Evolutionary conservation across 805 yeast species (phyloP), one percentile per base, ranked within the genome.

Genomic region (Starmerella sirachaensis): DNA sequence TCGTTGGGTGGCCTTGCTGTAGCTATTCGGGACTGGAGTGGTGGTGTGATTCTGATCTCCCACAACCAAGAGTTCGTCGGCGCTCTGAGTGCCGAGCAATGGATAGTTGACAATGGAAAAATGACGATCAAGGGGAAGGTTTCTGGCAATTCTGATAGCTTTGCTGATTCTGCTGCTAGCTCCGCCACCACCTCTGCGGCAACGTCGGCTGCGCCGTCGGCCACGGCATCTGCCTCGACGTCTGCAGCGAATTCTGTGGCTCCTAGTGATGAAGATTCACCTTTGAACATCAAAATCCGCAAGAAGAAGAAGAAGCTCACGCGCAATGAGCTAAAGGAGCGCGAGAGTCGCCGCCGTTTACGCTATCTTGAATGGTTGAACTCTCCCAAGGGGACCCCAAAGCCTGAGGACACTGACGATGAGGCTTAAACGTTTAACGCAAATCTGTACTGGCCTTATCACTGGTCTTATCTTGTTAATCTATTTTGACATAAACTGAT

Each of bases 41-140:
- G 98, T 58, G 97, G 96, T 66, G 97, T 88, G 45, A 93, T 88
- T 42, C 83, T 88, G 94, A 88, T 88, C 64, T 86, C 97, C 47
- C 98, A 88, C 68, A 88, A 88, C 68, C 78, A 78, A 55, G 98
- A 88, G 63, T 88, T 88, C 51, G 95, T 86, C 30, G 94, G 96
- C 38, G 97, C 97, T 5, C 65, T 88, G 53, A 86, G 97, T 61
- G 97, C 97, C 26, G 98, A 88, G 65, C 96, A 86, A 63, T 88
- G 98, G 98, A 74, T 80, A 51, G 94, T 88, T 40, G 94, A 84
- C 59, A 80, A 86, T 55, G 97, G 97, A 59, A 70, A 70, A 42
- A 76, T 88, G 66, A 80, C 81, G 18, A 84, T 78, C 52, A 81
- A 77, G 66, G 94, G 94, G 46, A 72, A 72, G 42, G 42, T 37